Conservation (phyloP, 176 grass and related monocot species). For the Alloteropsis semialata region DNA sequence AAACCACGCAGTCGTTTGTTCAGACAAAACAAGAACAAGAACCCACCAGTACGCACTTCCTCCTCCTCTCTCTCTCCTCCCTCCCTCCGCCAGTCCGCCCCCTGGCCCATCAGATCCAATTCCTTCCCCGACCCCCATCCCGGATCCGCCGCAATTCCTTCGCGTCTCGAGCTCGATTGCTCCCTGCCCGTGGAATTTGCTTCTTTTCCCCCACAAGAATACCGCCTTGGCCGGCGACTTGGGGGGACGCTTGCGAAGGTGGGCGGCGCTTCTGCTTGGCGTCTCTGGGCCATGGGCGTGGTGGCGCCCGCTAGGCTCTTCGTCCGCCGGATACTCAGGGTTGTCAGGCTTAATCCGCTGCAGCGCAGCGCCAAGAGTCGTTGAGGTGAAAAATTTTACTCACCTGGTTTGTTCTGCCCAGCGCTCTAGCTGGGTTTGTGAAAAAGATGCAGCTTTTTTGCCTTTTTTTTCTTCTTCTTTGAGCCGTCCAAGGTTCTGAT, state of each 20-base stretch:
- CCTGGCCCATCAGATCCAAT: conserved; percentile 69
- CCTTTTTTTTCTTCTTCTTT: conserved; percentile 25
- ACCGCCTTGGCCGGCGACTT: background rate
- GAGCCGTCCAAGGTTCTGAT: background rate
- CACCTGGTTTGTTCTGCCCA: background rate
- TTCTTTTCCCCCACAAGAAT: background rate
- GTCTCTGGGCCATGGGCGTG: conserved; percentile 18
- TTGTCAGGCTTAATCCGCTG: conserved; percentile 22
- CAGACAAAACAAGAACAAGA: conserved; percentile 50
- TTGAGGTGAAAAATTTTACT: conserved; percentile 24
- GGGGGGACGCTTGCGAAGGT: conserved; percentile 6
- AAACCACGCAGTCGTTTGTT: conserved; percentile 25
- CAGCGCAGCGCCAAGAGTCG: background rate
- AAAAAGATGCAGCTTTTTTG: conserved; percentile 17
- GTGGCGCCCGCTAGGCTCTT: conserved; percentile 22
- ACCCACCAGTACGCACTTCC: conserved; percentile 32
- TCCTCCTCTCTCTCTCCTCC: background rate
- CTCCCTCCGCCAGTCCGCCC: background rate
- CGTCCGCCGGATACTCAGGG: conserved; percentile 13
- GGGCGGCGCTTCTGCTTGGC: background rate
- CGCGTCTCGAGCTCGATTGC: conserved; percentile 13
- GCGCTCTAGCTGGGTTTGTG: background rate
- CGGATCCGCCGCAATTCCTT: conserved; percentile 29
- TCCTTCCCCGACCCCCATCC: conserved; percentile 22
- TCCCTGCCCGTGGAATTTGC: conserved; percentile 1